Percentiles rank a stretch among this genome's conserved stretches.
Conservation (phyloP, 2,329 filamentous ascomycete genomes). For the Cladosporium sp. region DNA sequence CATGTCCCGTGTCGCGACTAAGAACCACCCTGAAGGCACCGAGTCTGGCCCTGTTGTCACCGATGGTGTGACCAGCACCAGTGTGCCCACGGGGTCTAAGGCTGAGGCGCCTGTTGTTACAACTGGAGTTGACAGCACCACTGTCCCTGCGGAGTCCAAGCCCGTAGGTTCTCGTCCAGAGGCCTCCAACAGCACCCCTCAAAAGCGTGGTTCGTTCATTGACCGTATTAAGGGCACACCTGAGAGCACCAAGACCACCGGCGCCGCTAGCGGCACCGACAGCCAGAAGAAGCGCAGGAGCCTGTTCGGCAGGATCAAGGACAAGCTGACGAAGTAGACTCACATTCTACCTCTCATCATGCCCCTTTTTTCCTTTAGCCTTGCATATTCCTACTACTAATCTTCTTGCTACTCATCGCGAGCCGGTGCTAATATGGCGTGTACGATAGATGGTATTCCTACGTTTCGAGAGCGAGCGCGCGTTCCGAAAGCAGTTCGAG, state of each 20-base stretch:
- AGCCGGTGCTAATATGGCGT: constrained; percentile 4
- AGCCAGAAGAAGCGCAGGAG: constrained; percentile 46
- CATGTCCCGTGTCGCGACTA: constrained; percentile 13
- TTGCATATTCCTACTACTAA: neutral
- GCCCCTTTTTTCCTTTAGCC: neutral
- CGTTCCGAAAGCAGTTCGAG: neutral
- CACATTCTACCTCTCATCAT: neutral
- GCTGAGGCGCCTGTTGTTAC: constrained; percentile 12
- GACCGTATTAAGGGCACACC: constrained; percentile 34
- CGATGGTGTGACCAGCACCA: constrained; percentile 22
- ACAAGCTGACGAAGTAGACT: constrained; percentile 35
- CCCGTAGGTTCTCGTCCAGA: constrained; percentile 24
- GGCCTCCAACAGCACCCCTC: constrained; percentile 22
- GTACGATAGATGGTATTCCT: constrained; percentile 1
- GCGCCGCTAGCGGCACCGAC: constrained; percentile 24
- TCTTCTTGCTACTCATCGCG: neutral
- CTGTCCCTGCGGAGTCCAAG: constrained; percentile 22
- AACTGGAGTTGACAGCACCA: constrained; percentile 11
- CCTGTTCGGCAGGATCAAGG: constrained; percentile 48
- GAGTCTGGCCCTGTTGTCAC: constrained; percentile 13
- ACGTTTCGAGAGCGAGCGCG: too few relatives aligned
- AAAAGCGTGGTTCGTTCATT: constrained; percentile 26
- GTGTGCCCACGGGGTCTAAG: constrained; percentile 23
- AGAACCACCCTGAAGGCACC: constrained; percentile 10
- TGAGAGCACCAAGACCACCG: constrained; percentile 33